Evolutionary conservation across 192 early-diverging fungal genomes (phyloP).

Genomic region (Gigaspora rosea): DNA sequence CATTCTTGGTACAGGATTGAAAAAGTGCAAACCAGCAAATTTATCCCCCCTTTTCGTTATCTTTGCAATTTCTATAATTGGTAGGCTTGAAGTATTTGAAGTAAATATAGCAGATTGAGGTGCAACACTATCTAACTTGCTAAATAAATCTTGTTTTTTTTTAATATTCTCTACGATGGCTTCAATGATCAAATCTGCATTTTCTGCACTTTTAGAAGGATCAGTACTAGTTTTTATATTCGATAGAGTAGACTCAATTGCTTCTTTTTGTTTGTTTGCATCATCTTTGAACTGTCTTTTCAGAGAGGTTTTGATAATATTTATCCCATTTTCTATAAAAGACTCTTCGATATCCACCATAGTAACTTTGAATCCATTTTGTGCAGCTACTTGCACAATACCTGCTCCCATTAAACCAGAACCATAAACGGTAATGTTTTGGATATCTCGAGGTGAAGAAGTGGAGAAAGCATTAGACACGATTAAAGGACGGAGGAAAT

Average conservation of each 20-base stretch:
- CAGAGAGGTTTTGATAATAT: conserved; percentile 85
- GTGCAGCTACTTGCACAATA: conserved; percentile 88
- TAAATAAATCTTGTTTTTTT: conserved; percentile 84
- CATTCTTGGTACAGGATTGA: conserved; percentile 99
- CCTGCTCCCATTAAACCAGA: conserved; percentile 88
- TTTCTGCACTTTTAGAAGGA: conserved; percentile 56
- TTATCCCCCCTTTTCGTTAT: conserved; percentile 53
- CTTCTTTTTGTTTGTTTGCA: conserved; percentile 56
- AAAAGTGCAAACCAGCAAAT: conserved; percentile 93
- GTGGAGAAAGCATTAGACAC: conserved; percentile 32
- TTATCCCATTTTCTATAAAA: conserved; percentile 74
- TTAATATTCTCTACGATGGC: conserved; percentile 94
- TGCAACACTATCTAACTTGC: conserved; percentile 67
- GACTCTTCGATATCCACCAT: conserved; percentile 81
- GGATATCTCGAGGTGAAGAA: conserved; percentile 49
- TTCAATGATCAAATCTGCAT: conserved; percentile 87
- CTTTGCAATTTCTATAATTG: conserved; percentile 81
- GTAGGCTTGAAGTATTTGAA: conserved; percentile 92
- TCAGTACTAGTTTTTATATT: conserved; percentile 71
- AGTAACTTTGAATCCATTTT: conserved; percentile 76
- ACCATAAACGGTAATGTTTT: conserved; percentile 81
- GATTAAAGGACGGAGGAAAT: conserved; percentile 3
- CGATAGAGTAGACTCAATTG: conserved; percentile 70
- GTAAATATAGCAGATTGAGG: conserved; percentile 77
- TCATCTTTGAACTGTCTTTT: conserved; percentile 86